Evolutionary conservation across 768 basidiomycete genomes (phyloP).

Genomic region (Russula sp.): DNA sequence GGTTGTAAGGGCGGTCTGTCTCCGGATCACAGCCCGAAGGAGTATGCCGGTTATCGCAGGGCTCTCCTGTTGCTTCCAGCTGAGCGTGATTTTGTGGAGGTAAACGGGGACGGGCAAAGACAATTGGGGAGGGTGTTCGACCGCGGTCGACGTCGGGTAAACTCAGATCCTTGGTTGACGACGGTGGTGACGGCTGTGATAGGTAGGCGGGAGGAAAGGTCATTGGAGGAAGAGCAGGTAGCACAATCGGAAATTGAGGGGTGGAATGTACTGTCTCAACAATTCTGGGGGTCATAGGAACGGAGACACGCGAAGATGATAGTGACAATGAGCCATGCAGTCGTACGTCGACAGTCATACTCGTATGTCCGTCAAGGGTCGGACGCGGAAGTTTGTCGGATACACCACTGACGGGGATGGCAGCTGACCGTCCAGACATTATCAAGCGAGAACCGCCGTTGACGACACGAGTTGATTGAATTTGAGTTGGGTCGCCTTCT

Average conservation of each 20-base stretch:
- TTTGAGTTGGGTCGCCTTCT: not conserved
- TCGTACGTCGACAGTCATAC: constrained; percentile 12
- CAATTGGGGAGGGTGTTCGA: constrained; percentile 25
- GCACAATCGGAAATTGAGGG: not conserved
- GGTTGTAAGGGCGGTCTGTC: not conserved
- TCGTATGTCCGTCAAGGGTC: not conserved
- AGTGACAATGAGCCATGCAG: constrained; percentile 6
- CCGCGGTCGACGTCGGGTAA: constrained; percentile 11
- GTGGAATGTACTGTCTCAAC: not conserved
- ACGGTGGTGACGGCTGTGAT: not conserved
- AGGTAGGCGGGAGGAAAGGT: constrained; percentile 2
- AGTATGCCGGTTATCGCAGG: not conserved
- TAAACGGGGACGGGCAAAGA: constrained; percentile 17
- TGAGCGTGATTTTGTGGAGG: not conserved
- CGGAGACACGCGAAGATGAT: constrained; percentile 17
- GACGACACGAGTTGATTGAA: not conserved
- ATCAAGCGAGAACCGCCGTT: not conserved
- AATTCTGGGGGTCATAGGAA: constrained; percentile 4
- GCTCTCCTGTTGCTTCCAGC: constrained; percentile 4
- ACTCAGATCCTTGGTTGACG: not conserved
- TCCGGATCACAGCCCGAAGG: not conserved
- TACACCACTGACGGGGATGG: not conserved
- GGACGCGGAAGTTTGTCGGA: constrained; percentile 1
- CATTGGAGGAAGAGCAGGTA: constrained; percentile 9
- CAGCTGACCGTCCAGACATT: not conserved